phyloP scores from a whole-genome alignment of 306 rosid species.

The Alnus rubra region DNA sequence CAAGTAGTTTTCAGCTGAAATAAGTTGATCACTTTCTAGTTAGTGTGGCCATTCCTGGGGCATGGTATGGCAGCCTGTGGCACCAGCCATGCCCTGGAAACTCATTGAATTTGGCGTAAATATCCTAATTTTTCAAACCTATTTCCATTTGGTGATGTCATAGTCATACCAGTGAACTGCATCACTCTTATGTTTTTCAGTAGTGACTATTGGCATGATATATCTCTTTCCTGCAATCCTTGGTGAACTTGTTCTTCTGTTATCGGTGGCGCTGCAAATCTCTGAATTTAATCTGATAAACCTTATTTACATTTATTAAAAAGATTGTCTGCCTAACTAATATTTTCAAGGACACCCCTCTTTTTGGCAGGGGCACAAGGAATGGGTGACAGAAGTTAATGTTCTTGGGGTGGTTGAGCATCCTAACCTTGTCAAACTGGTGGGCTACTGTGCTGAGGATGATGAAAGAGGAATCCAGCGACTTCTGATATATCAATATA shows the following conservation, averaged over 20 bases:
- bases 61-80: neutral
- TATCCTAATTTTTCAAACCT: neutral
- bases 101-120: neutral
- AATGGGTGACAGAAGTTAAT: conserved; percentile 99
- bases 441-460: conserved; percentile 95
- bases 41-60: neutral
- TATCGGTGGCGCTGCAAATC: neutral
- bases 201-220: neutral
- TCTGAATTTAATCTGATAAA: neutral
- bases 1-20: conserved; percentile 1
- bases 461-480: conserved; percentile 99
- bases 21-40: neutral
- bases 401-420: conserved; percentile 95
- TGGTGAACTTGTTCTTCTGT: neutral
- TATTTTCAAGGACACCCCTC: neutral
- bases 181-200: neutral
- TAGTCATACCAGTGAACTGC: neutral
- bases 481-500: conserved; percentile 78
- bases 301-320: neutral
- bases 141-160: conserved; percentile 1
- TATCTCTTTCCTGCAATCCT: neutral
- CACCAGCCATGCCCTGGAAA: neutral
- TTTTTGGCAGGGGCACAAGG: conserved; percentile 81
- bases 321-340: neutral
- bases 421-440: conserved; percentile 90